Evolutionary conservation across 345 rosid genomes (phyloP).

Genomic region (Clarkia xantiana): DNA sequence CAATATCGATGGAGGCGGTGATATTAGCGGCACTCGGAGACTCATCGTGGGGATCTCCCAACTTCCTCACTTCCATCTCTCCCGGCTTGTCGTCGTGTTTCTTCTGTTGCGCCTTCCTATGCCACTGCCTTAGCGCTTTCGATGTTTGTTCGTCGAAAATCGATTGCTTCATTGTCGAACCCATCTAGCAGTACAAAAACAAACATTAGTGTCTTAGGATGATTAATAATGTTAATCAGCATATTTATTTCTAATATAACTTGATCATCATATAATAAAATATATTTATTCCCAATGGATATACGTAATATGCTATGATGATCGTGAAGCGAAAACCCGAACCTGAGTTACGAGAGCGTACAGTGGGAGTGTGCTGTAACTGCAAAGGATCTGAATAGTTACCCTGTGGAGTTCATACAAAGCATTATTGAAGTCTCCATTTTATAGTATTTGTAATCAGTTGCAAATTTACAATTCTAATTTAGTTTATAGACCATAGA

Average conservation of each 20-base stretch:
- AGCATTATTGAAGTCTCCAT: too few relatives aligned
- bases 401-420: background rate
- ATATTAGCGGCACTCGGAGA: constrained; percentile 27
- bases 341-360: constrained; percentile 58
- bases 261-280: too few relatives aligned
- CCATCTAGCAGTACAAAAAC: constrained; percentile 65
- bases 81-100: constrained; percentile 22
- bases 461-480: too few relatives aligned
- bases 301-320: too few relatives aligned
- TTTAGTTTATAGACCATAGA: too few relatives aligned
- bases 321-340: too few relatives aligned
- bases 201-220: background rate
- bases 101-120: constrained; percentile 44
- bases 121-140: constrained; percentile 78
- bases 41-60: constrained; percentile 19
- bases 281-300: too few relatives aligned
- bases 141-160: constrained; percentile 87
- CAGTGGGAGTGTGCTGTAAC: constrained; percentile 72
- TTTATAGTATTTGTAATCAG: too few relatives aligned
- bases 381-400: constrained; percentile 4
- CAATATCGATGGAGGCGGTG: constrained; percentile 34
- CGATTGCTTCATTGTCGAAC: constrained; percentile 85
- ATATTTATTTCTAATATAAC: too few relatives aligned
- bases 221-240: background rate
- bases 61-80: constrained; percentile 7